Evolutionary conservation across 2,329 filamentous ascomycete species (phyloP), one percentile per base, ranked within the genome.

Genomic region (Aspergillus intermedius): DNA sequence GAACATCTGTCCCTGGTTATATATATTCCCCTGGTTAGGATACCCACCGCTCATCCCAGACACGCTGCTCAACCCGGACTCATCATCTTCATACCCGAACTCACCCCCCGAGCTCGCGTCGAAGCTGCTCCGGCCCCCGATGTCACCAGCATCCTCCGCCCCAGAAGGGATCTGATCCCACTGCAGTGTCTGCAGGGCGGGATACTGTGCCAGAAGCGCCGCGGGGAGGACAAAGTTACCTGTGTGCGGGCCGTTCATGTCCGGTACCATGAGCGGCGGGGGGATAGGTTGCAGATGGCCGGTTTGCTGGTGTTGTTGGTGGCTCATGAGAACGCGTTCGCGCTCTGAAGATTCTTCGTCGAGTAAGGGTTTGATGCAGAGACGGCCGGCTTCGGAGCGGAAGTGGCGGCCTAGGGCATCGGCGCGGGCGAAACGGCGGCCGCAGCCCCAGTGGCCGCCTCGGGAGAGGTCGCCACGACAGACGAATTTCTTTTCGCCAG

Each of bases 401-500:
- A 98, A 98, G 72, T 96, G 93, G 9, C 91, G 82, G 2, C 93
- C 93, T 2, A 98, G 77, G 4, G 93, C 93, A 73, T 98, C 93
- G 4, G 93, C 93, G 59, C 93, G 88, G 13, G 93, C 93, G 68
- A 98, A 98, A 8, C 91, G 82, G 52, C 93, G 81, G 3, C 89
- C 89, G 59, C 93, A 98, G 17, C 93, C 93, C 93, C 93, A 98
- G 56, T 87, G 82, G 4, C 85, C 85, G 42, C 85, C 84, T 2
- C 82, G 82, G 57, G 91, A 91, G 44, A 98, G 81, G 50, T 91
- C 87, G 46, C 93, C 93, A 58, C 89, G 90, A 72, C 93, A 98
- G 6, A 97, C 88, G 65, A 97, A 98, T 65, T 95, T 97, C 81
- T 97, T 98, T 73, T 98, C 93, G 39, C 93, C 93, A 0, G 88